Percentiles rank a stretch among this genome's conserved stretches.
These are phyloP conservation scores for Cephalotrichum gorgonifer DNA, from an alignment of 2,329 filamentous ascomycete genomes.

Conservation along the genomic window DNA sequence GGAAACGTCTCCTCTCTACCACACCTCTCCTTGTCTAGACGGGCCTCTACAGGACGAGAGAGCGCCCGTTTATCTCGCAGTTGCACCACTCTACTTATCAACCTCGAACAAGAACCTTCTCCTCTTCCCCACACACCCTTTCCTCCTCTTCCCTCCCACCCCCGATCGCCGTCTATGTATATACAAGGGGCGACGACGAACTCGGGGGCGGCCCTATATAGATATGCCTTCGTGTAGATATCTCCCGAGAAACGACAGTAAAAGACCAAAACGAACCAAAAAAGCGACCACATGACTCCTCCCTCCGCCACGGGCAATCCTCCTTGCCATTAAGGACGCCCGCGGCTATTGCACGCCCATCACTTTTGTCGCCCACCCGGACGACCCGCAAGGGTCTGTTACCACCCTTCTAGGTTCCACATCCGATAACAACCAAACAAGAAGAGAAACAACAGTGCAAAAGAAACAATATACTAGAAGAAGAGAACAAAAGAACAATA, in stretches of 20 bases:
- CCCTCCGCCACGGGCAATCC: too few relatives aligned
- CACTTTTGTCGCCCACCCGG: too few relatives aligned
- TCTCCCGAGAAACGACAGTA: background rate
- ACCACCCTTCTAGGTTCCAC: background rate
- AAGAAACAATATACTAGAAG: background rate
- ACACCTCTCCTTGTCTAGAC: too few relatives aligned
- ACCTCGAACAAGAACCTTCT: too few relatives aligned
- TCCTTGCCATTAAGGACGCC: too few relatives aligned
- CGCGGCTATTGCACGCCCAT: too few relatives aligned
- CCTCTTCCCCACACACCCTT: too few relatives aligned
- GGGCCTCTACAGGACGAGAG: too few relatives aligned
- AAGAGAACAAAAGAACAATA: background rate
- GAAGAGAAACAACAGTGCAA: background rate
- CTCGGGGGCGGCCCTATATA: background rate
- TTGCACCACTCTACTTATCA: too few relatives aligned
- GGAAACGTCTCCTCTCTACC: too few relatives aligned
- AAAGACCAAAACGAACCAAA: background rate
- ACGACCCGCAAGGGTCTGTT: too few relatives aligned
- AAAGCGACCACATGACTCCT: background rate
- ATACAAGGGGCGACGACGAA: background rate
- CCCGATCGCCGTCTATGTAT: background rate
- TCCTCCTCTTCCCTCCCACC: background rate
- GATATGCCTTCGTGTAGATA: background rate
- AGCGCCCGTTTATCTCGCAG: too few relatives aligned
- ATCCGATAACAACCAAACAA: background rate